Base-by-base conservation (phyloP, 2,329 filamentous ascomycete genomes). In the Phialemoniopsis sp. region DNA sequence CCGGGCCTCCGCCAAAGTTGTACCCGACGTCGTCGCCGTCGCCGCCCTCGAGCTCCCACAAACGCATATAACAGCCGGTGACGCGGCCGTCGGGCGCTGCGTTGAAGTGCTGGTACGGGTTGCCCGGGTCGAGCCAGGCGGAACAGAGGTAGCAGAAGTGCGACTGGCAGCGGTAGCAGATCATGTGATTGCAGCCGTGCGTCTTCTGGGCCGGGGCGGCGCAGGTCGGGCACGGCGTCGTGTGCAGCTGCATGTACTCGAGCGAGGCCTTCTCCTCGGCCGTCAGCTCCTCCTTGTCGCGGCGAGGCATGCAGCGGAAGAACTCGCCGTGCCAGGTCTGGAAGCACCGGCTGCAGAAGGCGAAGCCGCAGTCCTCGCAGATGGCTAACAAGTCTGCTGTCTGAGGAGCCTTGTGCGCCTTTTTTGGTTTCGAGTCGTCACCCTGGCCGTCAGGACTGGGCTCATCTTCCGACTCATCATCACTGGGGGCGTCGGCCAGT, bases 101-200 rank as follows among this genome's bases (percentile, higher is more conserved):
- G 56, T 95, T 95, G 67, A 90, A 98, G 60, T 98, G 93, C 39
- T 74, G 67, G 56, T 97, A 97, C 2, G 90, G 90, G 50, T 95
- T 93, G 14, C 67, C 71, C 0, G 86, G 79, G 40, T 84, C 76
- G 32, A 98, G 73, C 86, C 88, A 97, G n/a, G 82, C 76, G 1
- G 85, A 85, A 57, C 93, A 97, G 2, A 97, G 75, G 51, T 97
- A 97, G 67, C 93, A 98, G 59, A 96, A 97, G 60, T 97, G 91
- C 3, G 88, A 86, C 37, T 84, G 74, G 68, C 93, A 98, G 47
- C 87, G 82, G 59, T 85, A 88, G 64, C 91, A 96, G 36, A 84
- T 87, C 89, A 97, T 97, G 63, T 96, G 90, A 62, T 96, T 96
- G 71, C 93, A 98, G 30, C 93, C 93, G 55, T 87, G 82, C 2